Percentiles rank a stretch among this genome's conserved stretches.
Conservation (phyloP, 139 green algal species). For the Marvania coccoides region DNA sequence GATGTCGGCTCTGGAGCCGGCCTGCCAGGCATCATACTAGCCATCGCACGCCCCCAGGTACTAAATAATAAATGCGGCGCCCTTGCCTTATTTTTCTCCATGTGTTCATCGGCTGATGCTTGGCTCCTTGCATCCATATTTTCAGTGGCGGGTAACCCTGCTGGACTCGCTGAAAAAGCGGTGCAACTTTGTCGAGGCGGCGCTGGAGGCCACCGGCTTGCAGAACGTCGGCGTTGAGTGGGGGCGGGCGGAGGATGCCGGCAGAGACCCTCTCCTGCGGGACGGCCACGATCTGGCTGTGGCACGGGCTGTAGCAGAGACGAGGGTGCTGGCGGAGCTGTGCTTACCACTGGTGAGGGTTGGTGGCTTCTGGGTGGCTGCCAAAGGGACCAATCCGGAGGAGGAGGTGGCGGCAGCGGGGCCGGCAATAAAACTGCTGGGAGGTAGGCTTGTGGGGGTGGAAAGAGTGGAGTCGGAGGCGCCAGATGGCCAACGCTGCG, state of each 20-base stretch:
- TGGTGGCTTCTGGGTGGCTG: constrained; percentile 70
- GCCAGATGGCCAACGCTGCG: constrained; percentile 26
- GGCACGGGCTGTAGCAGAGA: constrained; percentile 79
- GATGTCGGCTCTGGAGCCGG: constrained; percentile 88
- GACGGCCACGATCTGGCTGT: constrained; percentile 65
- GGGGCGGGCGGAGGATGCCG: constrained; percentile 63
- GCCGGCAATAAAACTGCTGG: constrained; percentile 50
- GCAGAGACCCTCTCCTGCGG: constrained; percentile 7
- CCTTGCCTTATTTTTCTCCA: too few relatives aligned
- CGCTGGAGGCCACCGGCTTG: constrained; percentile 26
- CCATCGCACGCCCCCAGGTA: constrained; percentile 61
- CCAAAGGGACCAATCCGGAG: constrained; percentile 65
- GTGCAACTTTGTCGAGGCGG: constrained; percentile 32
- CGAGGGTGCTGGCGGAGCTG: constrained; percentile 75
- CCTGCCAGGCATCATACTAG: constrained; percentile 79
- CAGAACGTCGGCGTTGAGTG: constrained; percentile 65
- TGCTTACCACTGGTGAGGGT: constrained; percentile 80
- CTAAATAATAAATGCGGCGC: too few relatives aligned
- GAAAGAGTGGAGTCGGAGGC: constrained; percentile 47
- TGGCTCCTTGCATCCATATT: too few relatives aligned
- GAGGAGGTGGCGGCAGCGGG: constrained; percentile 41
- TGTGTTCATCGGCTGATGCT: too few relatives aligned
- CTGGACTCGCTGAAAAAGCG: constrained; percentile 77
- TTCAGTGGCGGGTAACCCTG: constrained; percentile 71
- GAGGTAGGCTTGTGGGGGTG: constrained; percentile 38